phyloP scores from a whole-genome alignment of 148 eudicot species.

The Rhododendron molle region DNA sequence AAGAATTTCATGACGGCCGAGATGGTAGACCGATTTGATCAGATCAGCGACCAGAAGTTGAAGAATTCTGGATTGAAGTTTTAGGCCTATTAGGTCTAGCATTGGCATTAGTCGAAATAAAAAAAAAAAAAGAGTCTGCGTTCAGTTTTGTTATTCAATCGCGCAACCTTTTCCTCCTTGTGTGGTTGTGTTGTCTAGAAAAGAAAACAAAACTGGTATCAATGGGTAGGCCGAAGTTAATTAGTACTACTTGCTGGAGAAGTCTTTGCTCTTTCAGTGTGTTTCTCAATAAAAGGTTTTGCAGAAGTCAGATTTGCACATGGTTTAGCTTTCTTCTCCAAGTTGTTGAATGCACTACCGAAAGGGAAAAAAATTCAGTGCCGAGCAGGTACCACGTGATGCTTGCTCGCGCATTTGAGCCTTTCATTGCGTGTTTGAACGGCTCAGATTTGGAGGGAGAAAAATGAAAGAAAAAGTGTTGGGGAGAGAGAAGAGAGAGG shows the following conservation, averaged over 20 bases:
- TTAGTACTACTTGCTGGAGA: too few species aligned
- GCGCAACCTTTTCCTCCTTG: not conserved
- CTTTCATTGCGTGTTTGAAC: too few species aligned
- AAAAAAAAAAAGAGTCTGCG: not conserved
- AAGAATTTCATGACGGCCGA: slow-evolving; percentile 4
- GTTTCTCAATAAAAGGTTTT: not conserved
- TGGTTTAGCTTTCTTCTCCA: not conserved
- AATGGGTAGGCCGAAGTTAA: too few species aligned
- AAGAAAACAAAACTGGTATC: too few species aligned
- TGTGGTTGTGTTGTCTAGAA: not conserved
- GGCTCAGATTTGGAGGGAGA: too few species aligned
- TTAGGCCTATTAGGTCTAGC: slow-evolving; percentile 3
- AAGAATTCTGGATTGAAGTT: slow-evolving; percentile 12
- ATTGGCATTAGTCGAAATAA: not conserved
- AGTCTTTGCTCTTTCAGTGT: too few species aligned
- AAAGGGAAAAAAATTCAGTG: too few species aligned
- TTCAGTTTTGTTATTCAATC: not conserved
- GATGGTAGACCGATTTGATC: slow-evolving; percentile 7
- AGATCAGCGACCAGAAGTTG: slow-evolving; percentile 1
- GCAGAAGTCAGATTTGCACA: not conserved
- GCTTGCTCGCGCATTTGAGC: too few species aligned
- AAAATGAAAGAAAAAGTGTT: too few species aligned
- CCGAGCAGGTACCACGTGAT: too few species aligned
- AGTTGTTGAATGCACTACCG: not conserved
- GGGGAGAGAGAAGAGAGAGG: too few species aligned